These are phyloP conservation scores for Annulohypoxylon moriforme DNA, from an alignment of 495 filamentous ascomycete species.

Conservation along the genomic window DNA sequence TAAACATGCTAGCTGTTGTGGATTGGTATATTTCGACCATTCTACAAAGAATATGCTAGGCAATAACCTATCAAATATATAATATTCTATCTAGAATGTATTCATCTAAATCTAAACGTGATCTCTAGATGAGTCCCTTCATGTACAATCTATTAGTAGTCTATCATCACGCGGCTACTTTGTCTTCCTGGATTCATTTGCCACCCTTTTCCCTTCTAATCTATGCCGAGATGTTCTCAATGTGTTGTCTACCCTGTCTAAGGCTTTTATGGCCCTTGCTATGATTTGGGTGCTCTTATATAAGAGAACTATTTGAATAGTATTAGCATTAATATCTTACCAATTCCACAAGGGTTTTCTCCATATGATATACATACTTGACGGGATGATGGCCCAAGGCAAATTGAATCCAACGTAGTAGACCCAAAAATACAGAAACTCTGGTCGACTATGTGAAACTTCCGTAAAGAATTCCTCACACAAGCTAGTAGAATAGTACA, in stretches of 20 bases:
- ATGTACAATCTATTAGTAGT: background rate
- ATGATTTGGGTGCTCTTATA: slow-evolving; percentile 61
- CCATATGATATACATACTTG: slow-evolving; percentile 42
- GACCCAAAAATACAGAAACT: slow-evolving; percentile 84
- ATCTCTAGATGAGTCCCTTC: background rate
- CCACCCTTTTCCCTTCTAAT: background rate
- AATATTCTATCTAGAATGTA: background rate
- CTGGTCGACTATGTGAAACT: slow-evolving; percentile 75
- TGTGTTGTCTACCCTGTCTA: slow-evolving; percentile 52
- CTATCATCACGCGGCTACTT: slow-evolving; percentile 15
- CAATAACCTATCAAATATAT: background rate
- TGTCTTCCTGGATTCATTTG: slow-evolving; percentile 41
- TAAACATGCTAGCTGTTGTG: background rate
- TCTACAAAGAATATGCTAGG: background rate
- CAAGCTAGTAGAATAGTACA: slow-evolving; percentile 87
- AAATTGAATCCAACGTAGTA: slow-evolving; percentile 90
- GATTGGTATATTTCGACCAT: no score
- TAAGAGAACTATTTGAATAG: slow-evolving; percentile 60
- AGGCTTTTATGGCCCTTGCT: slow-evolving; percentile 58
- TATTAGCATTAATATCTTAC: background rate
- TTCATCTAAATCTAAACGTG: background rate
- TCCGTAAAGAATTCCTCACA: slow-evolving; percentile 71
- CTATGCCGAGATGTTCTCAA: slow-evolving; percentile 39
- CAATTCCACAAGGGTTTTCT: background rate
- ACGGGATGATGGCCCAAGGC: slow-evolving; percentile 85